Percentiles rank a stretch among this genome's conserved stretches.
These are phyloP conservation scores for Nicotiana tabacum DNA, from an alignment of 257 asterid species.

Conservation along the genomic window DNA sequence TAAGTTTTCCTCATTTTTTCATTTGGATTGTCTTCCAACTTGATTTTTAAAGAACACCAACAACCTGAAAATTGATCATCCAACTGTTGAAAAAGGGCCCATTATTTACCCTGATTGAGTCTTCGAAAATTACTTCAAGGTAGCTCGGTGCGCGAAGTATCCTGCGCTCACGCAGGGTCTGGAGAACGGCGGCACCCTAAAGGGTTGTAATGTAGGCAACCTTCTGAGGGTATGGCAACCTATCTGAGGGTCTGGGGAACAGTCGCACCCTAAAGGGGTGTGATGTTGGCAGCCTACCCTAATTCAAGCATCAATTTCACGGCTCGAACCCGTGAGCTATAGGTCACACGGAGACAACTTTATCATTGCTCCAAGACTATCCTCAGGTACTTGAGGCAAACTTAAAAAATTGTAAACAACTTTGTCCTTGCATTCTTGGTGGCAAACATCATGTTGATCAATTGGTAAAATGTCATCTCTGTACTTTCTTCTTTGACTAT, in stretches of 20 bases:
- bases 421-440: neutral
- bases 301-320: too few relatives aligned
- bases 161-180: rapidly evolving
- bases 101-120: neutral
- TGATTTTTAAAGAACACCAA: neutral
- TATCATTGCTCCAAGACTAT: too few relatives aligned
- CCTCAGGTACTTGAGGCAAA: too few relatives aligned
- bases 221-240: too few relatives aligned
- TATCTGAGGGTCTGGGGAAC: too few relatives aligned
- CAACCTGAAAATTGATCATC: neutral
- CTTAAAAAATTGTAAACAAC: neutral
- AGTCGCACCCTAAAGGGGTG: too few relatives aligned
- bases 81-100: neutral
- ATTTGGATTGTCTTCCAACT: neutral
- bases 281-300: too few relatives aligned
- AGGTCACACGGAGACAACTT: too few relatives aligned
- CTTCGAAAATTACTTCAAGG: neutral
- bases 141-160: too few relatives aligned
- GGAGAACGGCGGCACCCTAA: too few relatives aligned
- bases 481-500: neutral
- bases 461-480: conserved; percentile 5
- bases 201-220: too few relatives aligned
- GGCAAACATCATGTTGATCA: neutral
- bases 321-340: too few relatives aligned
- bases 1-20: neutral